Base-by-base conservation (phyloP, 1,139 yeast species). In the Geotrichum fermentans region DNA sequence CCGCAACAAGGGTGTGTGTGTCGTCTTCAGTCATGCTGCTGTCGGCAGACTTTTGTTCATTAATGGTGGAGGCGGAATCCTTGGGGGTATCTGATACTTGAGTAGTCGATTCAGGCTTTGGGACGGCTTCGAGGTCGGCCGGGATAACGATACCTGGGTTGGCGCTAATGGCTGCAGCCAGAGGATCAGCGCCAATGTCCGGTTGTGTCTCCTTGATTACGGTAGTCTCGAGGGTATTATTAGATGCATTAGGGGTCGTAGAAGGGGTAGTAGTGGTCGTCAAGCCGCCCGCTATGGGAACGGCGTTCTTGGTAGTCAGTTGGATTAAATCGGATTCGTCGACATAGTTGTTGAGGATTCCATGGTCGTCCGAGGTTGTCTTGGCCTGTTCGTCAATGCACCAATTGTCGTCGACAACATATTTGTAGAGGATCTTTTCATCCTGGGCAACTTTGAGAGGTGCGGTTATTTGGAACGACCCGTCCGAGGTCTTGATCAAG, bases 341-440 rank as follows among this genome's bases (percentile, higher is more conserved):
- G n/a, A 51, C 18, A 28, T 24, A 44, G 29, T 51, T 51, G 41
- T 51, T 51, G 13, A 37, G 43, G 32, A 47, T 47, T 36, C 53
- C 53, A 26, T 32, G 49, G 4, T 40, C 36, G 16, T 48, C 53
- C 16, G 47, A 43, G 29, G 34, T 13, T 11, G 33, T 43, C 20
- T 44, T 51, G 21, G 40, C 40, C 8, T 16, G 16, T 11, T 44
- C 6, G 34, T 51, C 53, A 18, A 47, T 22, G 17, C 26, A 14
- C 53, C 53, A 51, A 10, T 47, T 41, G 11, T 30, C 51, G 32
- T 51, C 53, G 10, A 51, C 53, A 21, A 51, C 52, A 28, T 47
- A 51, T 30, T 50, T 50, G 48, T 42, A 50, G 28, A 42, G 38
- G 16, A 46, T 26, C 24, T 46, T 43, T 18, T 46, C 45, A 6